Evolutionary conservation across 495 filamentous ascomycete species (phyloP), one percentile per base, ranked within the genome.

Genomic region (Penicillium steckii): DNA sequence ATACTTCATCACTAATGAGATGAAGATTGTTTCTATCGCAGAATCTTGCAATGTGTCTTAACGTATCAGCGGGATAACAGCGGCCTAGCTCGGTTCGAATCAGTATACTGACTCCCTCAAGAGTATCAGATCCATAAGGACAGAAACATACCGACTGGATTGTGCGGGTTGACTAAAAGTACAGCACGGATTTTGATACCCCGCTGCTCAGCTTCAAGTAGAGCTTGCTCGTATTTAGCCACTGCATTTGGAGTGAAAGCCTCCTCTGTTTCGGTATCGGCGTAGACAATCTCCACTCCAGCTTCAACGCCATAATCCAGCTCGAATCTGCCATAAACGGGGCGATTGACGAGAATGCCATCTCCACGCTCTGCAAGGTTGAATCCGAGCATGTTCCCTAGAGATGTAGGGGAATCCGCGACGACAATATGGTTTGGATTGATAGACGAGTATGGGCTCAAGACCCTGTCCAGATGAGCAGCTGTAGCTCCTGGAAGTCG

Each of bases 1-100:
- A 85, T 4, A 86, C 72, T 56, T 87, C 84, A 52, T 87, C 83
- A 41, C 74, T 77, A 30, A 86, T 77, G 5, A 86, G 59, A 57
- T 87, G 84, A 10, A 87, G 71, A 17, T 62, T 57, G 46, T 83
- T 64, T 32, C 72, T 69, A 8, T 74, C 61, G 47, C 83, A 86
- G 40, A 85, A 70, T 5, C 62, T 64, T 60, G 82, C 66, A 27
- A 82, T 71, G 19, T 60, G 76, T 18, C 66, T 52, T 1, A 85
- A 61, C 0, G 73, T 75, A 17, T 80, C 71, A 9, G 47, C 59
- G 0, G 79, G 63, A 53, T 85, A 85, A 55, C 80, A 85, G 45
- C 67, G 68, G 50, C 82, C 78, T 50, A 42, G 7, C 2, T 3
- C 19, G 38, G 30, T 42, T 19, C n/a, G 8, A 13, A 15, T 35